Percentiles rank a stretch among this genome's conserved stretches.
These are phyloP conservation scores for Vigna reflexopilosa DNA, from an alignment of 306 rosid genomes.

Conservation along the genomic window DNA sequence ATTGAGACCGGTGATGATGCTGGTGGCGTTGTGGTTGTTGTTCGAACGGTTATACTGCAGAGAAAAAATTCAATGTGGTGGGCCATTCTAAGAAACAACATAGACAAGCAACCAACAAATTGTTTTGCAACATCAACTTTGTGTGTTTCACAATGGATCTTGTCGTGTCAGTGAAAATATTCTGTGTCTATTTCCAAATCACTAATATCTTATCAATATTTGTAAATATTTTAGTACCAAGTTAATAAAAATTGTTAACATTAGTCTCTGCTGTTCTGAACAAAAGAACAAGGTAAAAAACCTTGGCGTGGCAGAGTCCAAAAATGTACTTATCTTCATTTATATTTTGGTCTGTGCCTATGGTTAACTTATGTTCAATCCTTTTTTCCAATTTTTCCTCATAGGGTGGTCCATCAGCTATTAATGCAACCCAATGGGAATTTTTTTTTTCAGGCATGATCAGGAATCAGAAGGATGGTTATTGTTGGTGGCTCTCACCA, in stretches of 20 bases:
- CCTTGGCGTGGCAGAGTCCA: constrained; percentile 5
- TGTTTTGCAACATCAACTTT: neutral
- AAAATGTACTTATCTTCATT: neutral
- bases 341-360: neutral
- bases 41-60: constrained; percentile 71
- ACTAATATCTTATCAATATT: neutral
- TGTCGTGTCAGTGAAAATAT: constrained; percentile 12
- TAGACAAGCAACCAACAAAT: neutral
- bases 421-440: constrained; percentile 38
- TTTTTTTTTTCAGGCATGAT: neutral
- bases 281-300: neutral
- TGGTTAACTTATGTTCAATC: neutral
- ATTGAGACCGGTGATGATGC: constrained; percentile 39
- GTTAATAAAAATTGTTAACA: neutral
- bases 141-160: neutral
- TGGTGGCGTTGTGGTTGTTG: constrained; percentile 45
- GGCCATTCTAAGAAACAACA: constrained; percentile 22
- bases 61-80: constrained; percentile 19
- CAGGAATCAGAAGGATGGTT: constrained; percentile 29
- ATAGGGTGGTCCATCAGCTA: constrained; percentile 44
- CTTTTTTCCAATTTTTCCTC: neutral
- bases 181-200: neutral
- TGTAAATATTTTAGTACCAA: neutral
- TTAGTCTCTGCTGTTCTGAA: constrained; percentile 10
- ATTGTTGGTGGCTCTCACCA: constrained; percentile 33